These are phyloP conservation scores for Ophiorrhiza pumila DNA, from an alignment of 257 asterid species.

Conservation along the genomic window DNA sequence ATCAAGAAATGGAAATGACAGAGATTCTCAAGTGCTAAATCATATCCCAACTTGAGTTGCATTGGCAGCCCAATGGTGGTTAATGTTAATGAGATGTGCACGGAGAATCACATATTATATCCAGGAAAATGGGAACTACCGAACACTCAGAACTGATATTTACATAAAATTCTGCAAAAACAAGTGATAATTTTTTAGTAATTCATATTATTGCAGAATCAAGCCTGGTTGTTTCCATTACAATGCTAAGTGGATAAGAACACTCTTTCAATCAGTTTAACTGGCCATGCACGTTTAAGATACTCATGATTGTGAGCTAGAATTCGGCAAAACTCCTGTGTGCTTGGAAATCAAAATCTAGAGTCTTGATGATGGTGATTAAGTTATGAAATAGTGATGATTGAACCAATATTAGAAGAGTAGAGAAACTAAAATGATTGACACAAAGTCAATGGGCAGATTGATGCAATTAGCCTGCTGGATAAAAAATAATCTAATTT, in stretches of 20 bases:
- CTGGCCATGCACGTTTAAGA: neutral
- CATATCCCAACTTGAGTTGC: neutral
- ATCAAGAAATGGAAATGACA: slow-evolving; percentile 1
- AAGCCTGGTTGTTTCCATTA: too few species aligned
- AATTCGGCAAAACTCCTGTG: neutral
- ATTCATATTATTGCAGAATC: too few species aligned
- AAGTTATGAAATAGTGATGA: neutral
- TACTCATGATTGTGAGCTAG: neutral
- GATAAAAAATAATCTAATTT: neutral
- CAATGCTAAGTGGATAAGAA: too few species aligned
- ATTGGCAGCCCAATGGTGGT: neutral
- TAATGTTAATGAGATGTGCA: neutral
- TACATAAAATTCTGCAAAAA: too few species aligned
- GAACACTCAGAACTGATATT: too few species aligned
- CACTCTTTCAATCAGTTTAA: neutral
- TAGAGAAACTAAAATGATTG: neutral
- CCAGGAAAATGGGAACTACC: too few species aligned
- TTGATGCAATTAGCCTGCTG: neutral
- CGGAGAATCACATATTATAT: neutral
- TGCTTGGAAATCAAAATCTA: neutral
- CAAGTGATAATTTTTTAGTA: too few species aligned
- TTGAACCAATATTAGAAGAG: slow-evolving; percentile 1
- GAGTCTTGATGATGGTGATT: neutral
- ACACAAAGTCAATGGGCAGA: slow-evolving; percentile 4
- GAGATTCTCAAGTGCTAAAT: neutral